Percentiles rank a stretch among this genome's conserved stretches.
Evolutionary conservation across 2,329 filamentous ascomycete species (phyloP).

Genomic region (Colletotrichum sp.): DNA sequence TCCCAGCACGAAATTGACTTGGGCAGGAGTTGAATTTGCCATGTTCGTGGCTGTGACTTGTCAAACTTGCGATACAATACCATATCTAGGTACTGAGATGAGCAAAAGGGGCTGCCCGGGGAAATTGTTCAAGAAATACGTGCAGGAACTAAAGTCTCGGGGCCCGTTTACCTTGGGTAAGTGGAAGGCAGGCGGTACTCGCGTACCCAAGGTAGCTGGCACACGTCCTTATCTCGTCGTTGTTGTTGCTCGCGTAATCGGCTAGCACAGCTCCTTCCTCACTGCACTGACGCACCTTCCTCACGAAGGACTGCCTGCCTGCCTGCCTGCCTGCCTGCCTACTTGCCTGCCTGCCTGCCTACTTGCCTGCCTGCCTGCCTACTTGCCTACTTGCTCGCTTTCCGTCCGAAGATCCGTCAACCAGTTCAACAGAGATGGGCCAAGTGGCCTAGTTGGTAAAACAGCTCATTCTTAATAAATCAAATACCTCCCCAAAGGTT

Average conservation of each 20-base stretch:
- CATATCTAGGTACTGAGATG: not conserved
- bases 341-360: too few species aligned
- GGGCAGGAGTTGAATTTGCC: not conserved
- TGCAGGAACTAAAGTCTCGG: not conserved
- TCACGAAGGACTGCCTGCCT: not conserved
- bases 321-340: too few species aligned
- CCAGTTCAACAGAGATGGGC: not conserved
- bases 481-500: not conserved
- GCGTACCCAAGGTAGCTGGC: not conserved
- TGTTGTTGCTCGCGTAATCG: not conserved
- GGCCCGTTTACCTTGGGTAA: not conserved
- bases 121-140: not conserved
- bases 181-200: not conserved
- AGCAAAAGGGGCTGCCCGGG: not conserved
- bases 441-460: not conserved
- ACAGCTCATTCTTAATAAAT: not conserved
- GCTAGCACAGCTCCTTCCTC: not conserved
- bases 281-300: not conserved
- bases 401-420: not conserved
- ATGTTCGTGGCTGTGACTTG: not conserved
- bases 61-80: not conserved
- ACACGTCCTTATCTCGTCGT: not conserved
- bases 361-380: too few species aligned
- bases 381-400: not conserved
- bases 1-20: not conserved